Evolutionary conservation across 768 basidiomycete genomes (phyloP).

Genomic region (Pleurotus tuber-regium): DNA sequence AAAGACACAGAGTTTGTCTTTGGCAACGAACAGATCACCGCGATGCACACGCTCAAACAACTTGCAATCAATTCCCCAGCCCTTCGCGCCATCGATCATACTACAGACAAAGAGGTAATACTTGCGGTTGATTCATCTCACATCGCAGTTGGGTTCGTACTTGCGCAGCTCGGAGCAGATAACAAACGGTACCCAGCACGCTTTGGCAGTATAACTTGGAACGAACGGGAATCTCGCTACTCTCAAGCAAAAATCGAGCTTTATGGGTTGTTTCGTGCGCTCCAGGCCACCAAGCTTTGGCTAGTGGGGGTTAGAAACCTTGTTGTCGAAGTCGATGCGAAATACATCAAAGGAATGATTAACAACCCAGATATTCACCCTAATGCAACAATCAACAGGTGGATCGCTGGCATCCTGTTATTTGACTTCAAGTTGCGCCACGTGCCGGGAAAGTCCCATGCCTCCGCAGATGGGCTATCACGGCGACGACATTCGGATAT

Average conservation of each 20-base stretch:
- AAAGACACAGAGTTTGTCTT: conserved; percentile 28
- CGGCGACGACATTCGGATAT: conserved; percentile 6
- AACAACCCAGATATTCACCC: conserved; percentile 30
- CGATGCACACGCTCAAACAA: conserved; percentile 20
- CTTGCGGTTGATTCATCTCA: conserved; percentile 28
- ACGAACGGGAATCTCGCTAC: conserved; percentile 24
- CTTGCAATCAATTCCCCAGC: conserved; percentile 18
- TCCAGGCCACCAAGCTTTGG: conserved; percentile 18
- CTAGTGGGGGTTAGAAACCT: conserved; percentile 25
- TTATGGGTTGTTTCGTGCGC: conserved; percentile 24
- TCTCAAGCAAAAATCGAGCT: conserved; percentile 36
- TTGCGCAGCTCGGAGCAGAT: conserved; percentile 20
- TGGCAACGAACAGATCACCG: conserved; percentile 20
- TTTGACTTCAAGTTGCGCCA: conserved; percentile 26
- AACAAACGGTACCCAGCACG: conserved; percentile 15
- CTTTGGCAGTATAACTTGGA: conserved; percentile 31
- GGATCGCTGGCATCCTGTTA: conserved; percentile 25
- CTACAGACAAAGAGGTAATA: conserved; percentile 18
- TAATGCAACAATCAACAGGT: conserved; percentile 22
- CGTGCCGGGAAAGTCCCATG: conserved; percentile 18
- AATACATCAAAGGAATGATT: conserved; percentile 32
- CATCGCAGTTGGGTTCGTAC: conserved; percentile 19
- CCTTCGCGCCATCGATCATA: conserved; percentile 27
- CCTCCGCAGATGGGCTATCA: conserved; percentile 8
- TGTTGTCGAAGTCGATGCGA: conserved; percentile 27